These are phyloP conservation scores for Boechera retrofracta DNA, from an alignment of 345 rosid genomes.

Conservation along the genomic window DNA sequence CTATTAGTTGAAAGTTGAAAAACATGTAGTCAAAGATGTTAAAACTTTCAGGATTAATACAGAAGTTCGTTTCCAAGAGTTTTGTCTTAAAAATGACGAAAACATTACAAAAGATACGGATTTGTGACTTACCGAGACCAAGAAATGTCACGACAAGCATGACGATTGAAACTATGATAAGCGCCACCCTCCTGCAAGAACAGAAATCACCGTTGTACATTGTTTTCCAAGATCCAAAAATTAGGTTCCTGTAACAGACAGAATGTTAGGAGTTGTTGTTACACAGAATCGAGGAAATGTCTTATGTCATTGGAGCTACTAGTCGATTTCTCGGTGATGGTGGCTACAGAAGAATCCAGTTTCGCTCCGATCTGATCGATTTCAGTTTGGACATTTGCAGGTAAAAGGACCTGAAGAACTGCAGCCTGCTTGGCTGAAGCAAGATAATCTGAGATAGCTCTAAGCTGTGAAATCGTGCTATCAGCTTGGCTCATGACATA, in stretches of 20 bases:
- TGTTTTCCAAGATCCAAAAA: neutral
- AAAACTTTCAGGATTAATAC: no score
- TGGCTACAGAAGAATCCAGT: slow-evolving; percentile 62
- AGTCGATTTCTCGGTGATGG: slow-evolving; percentile 56
- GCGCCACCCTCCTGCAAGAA: slow-evolving; percentile 68
- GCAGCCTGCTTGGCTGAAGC: slow-evolving; percentile 69
- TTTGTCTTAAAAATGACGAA: neutral
- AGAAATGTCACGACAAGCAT: slow-evolving; percentile 82
- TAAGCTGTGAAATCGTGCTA: slow-evolving; percentile 59
- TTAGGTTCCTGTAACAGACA: neutral
- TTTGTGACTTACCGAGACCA: slow-evolving; percentile 70
- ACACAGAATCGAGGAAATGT: slow-evolving; percentile 80
- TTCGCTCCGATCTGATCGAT: slow-evolving; percentile 75
- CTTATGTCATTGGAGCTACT: slow-evolving; percentile 62
- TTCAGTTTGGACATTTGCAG: slow-evolving; percentile 82
- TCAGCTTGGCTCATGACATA: slow-evolving; percentile 82
- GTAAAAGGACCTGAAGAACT: slow-evolving; percentile 74
- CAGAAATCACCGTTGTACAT: slow-evolving; percentile 5
- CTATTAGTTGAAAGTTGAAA: neutral
- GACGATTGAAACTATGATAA: slow-evolving; percentile 66
- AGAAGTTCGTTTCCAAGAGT: neutral
- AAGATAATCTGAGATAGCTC: slow-evolving; percentile 68
- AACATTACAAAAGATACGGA: neutral
- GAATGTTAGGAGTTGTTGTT: slow-evolving; percentile 30
- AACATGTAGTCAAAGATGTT: neutral